These are phyloP conservation scores for Gloeostereum incarnatum DNA, from an alignment of 768 basidiomycete genomes.

Conservation along the genomic window DNA sequence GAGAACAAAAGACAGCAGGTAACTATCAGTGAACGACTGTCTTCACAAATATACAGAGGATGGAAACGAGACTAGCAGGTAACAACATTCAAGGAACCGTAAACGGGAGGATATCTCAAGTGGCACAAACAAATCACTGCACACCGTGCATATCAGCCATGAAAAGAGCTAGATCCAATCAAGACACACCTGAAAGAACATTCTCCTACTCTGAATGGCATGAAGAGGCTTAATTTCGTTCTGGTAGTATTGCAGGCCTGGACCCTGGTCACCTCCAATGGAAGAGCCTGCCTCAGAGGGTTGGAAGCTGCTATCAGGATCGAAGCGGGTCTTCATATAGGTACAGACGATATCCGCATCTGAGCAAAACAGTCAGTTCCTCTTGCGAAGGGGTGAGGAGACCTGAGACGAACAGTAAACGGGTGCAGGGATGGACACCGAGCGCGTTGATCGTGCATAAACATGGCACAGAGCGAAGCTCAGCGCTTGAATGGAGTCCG, in stretches of 20 bases:
- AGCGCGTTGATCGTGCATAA: conserved; percentile 44
- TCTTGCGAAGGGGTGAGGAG: background rate
- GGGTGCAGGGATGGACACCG: conserved; percentile 51
- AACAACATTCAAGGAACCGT: no score
- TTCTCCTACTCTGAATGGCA: background rate
- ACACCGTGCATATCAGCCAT: no score
- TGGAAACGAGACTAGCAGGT: no score
- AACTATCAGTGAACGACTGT: no score
- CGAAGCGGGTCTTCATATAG: background rate
- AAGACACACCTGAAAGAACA: background rate
- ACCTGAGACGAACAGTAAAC: conserved; percentile 40
- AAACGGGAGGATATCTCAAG: no score
- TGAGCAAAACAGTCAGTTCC: background rate
- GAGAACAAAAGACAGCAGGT: no score
- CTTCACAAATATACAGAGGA: no score
- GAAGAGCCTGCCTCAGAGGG: background rate
- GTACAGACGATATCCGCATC: conserved; percentile 5
- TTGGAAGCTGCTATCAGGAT: background rate
- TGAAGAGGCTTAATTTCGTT: background rate
- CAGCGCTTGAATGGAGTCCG: conserved; percentile 36
- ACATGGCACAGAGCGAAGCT: conserved; percentile 41
- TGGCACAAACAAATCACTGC: no score
- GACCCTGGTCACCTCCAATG: background rate
- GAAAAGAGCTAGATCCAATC: no score
- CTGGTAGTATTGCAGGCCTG: background rate